Percentiles rank a stretch among this genome's conserved stretches.
Evolutionary conservation across 257 asterid genomes (phyloP).

Genomic region (Solanum stenotomum): DNA sequence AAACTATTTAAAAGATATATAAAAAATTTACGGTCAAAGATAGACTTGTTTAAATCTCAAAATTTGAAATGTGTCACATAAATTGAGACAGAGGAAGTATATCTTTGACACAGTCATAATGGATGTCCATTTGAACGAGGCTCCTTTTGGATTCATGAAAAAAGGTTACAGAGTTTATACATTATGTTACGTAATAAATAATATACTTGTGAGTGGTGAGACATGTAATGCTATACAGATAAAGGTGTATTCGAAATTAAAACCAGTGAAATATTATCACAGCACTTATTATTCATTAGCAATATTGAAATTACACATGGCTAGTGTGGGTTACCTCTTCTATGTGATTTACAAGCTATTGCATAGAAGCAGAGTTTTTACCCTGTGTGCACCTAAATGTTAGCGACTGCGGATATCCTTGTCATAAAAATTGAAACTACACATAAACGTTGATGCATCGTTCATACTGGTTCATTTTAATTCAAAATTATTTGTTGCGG

Average conservation of each 20-base stretch:
- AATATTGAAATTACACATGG: not conserved
- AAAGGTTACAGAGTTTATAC: not conserved
- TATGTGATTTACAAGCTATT: no score
- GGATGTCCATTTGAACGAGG: no score
- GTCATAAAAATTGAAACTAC: not conserved
- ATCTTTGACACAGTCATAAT: no score
- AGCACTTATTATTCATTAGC: not conserved
- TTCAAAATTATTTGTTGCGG: not conserved
- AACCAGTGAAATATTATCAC: not conserved
- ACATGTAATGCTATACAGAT: not conserved
- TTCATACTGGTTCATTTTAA: not conserved
- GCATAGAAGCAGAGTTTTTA: fast-evolving
- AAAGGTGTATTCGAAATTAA: not conserved
- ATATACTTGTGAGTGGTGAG: not conserved
- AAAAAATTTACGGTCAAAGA: no score
- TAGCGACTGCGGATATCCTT: no score
- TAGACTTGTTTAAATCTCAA: no score
- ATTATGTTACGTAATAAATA: not conserved
- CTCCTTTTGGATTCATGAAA: not conserved
- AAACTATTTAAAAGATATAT: no score
- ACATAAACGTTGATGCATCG: not conserved
- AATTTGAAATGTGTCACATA: no score
- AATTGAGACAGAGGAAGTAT: no score
- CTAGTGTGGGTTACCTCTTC: fast-evolving
- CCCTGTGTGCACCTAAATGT: fast-evolving